Base-by-base conservation (phyloP, 2,329 filamentous ascomycete species). In the Hymenoscyphus salicellus region DNA sequence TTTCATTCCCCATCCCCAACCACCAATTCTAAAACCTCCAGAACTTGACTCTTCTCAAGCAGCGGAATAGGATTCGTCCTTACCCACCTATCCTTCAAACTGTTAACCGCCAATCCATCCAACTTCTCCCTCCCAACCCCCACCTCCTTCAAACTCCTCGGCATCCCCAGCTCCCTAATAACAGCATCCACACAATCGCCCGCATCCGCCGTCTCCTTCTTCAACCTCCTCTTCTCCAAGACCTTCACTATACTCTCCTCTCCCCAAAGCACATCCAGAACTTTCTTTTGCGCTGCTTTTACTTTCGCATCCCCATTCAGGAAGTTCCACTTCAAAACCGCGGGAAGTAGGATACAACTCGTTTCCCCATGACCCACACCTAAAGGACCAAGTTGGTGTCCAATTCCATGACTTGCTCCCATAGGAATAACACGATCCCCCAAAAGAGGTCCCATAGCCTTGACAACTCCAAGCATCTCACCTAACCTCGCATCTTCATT, bases 281-380 rank as follows among this genome's bases (percentile, higher is more conserved):
- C 69, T 55, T 71, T 70, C 60, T 65, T 46, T 56, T 72, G 71
- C 3, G 57, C 49, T 26, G n/a, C 14, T 38, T 55, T 65, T 2
- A 69, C 64, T n/a, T 60, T 65, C 61, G 68, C 58, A 55, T 70
- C 46, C 2, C 71, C 71, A 63, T 72, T 38, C 16, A 38, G 23
- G 23, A 43, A 65, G 64, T 87, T 88, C 70, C 79, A 87, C 70
- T 82, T 83, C 71, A 83, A 83, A 5, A 88, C 84, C 0, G 81
- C 79, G 0, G 85, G 84, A 41, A 82, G 77, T 63, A 85, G 76
- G 56, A 83, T 81, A 71, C 81, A 88, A 68, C 82, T 85, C 32
- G 84, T 88, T 73, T 86, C 84, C 11, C 85, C 85, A 70, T 88
- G 85, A 0, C 82, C 81, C 1, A 87, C 84, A 0, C 84, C 84